Base-by-base conservation (phyloP, 805 yeast genomes). In the Monosporozyma unispora region DNA sequence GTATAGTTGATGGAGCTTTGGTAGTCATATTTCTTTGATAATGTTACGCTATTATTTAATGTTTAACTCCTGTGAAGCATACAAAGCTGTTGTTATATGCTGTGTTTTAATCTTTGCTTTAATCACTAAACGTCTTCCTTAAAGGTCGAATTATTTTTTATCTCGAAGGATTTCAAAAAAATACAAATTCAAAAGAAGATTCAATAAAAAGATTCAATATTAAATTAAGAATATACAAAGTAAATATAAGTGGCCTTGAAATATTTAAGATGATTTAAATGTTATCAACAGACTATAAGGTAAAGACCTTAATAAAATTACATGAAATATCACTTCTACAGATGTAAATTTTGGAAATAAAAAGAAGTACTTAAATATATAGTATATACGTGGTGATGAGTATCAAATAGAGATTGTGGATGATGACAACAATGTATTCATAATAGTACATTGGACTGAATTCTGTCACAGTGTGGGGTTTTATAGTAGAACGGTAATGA, bases 1-100 rank as follows among this genome's bases (percentile, higher is more conserved):
- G 63, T n/a, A 65, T 23, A 22, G 42, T 21, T 21, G 25, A n/a
- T 19, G 42, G 42, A 7, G 41, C 19, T 35, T 43, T 44, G 18
- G 49, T 39, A 18, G 48, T 44, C 25, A 39, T 46, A 42, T 41
- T 47, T 16, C 6, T 2, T 35, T 18, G 12, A 18, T 31, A n/a
- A 14, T 31, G 8, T 11, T 31, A 31, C 14, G n/a, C 8, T 14
- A 31, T 7, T 12, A 31, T 31, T n/a, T 12, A n/a, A 12, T 31
- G 6, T 31, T 11, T n/a, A 16, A n/a, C 35, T 31, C 12, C 23
- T 23, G 16, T 18, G 6, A 18, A 18, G 23, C 12, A 28, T 12
- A n/a, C n/a, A n/a, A 5, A 31, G 35, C 2, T 31, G 16, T n/a
- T n/a, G n/a, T n/a, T n/a, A n/a, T n/a, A n/a, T 31, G 7, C 16